Percentiles rank a stretch among this genome's conserved stretches.
Conservation (phyloP, 352 stramenopile genomes). For the Plasmopara muralis region DNA sequence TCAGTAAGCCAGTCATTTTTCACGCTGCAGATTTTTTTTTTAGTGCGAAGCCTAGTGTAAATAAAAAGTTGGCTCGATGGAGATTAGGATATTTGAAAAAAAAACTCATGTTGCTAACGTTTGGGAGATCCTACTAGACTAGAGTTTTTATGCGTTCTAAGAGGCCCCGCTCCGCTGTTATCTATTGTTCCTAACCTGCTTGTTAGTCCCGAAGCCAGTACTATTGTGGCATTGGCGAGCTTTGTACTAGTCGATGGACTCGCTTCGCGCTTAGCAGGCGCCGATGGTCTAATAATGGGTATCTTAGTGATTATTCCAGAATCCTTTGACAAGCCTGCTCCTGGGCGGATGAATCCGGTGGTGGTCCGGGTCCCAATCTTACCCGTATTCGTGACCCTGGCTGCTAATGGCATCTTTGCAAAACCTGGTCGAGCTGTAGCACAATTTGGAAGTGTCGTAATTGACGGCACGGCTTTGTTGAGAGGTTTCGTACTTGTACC, state of each 20-base stretch:
- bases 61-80: too few relatives aligned
- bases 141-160: conserved; percentile 20
- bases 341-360: conserved; percentile 28
- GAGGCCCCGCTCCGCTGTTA: conserved; percentile 10
- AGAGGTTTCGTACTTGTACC: conserved; percentile 32
- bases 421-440: conserved; percentile 35
- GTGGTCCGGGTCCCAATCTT: conserved; percentile 32
- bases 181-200: conserved; percentile 35
- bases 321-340: conserved; percentile 42
- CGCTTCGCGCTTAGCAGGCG: conserved; percentile 60
- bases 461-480: conserved; percentile 38
- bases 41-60: too few relatives aligned
- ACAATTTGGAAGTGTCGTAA: conserved; percentile 68
- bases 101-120: conserved; percentile 18
- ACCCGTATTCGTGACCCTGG: conserved; percentile 45
- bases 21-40: too few relatives aligned
- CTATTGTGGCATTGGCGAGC: conserved; percentile 23
- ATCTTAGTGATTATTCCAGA: conserved; percentile 53
- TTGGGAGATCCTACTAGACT: conserved; percentile 12
- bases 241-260: conserved; percentile 52
- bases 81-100: conserved; percentile 1
- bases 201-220: conserved; percentile 13
- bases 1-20: too few relatives aligned
- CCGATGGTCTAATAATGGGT: conserved; percentile 60
- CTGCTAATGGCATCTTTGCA: conserved; percentile 43